Conservation (phyloP, 139 green algal species). For the Eudorina sp. region DNA sequence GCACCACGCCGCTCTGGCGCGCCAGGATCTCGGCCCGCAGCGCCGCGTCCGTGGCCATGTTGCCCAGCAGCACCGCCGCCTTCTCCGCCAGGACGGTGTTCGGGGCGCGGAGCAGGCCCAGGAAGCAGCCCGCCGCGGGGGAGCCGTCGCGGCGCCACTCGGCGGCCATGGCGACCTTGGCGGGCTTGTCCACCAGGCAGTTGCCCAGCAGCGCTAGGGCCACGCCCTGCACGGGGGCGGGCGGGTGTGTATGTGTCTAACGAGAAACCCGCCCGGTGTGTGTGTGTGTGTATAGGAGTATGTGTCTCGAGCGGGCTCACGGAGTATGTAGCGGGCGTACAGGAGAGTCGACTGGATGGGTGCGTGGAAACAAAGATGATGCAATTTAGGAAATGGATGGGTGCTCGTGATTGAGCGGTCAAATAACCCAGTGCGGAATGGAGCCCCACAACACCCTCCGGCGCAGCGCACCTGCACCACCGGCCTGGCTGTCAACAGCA, state of each 20-base stretch:
- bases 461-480: conserved; percentile 33
- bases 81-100: conserved; percentile 45
- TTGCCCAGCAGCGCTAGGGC: conserved; percentile 65
- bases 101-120: conserved; percentile 9
- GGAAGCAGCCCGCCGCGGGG: neutral
- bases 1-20: neutral
- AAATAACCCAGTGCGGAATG: too few species aligned
- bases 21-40: conserved; percentile 42
- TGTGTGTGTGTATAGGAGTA: neutral
- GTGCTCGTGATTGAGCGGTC: too few species aligned
- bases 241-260: too few species aligned
- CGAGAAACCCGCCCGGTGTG: too few species aligned
- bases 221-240: conserved; percentile 9
- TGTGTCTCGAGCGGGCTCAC: neutral
- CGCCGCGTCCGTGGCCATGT: conserved; percentile 56
- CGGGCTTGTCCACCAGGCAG: conserved; percentile 57
- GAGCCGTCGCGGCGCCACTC: neutral
- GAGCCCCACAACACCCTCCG: too few species aligned
- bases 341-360: too few species aligned
- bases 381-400: too few species aligned
- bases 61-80: conserved; percentile 58
- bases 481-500: conserved; percentile 40
- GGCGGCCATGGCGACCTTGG: conserved; percentile 45
- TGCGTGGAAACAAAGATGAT: too few species aligned
- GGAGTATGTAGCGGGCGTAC: too few species aligned